These are phyloP conservation scores for Hanseniaspora singularis DNA, from an alignment of 805 yeast genomes.

Conservation along the genomic window DNA sequence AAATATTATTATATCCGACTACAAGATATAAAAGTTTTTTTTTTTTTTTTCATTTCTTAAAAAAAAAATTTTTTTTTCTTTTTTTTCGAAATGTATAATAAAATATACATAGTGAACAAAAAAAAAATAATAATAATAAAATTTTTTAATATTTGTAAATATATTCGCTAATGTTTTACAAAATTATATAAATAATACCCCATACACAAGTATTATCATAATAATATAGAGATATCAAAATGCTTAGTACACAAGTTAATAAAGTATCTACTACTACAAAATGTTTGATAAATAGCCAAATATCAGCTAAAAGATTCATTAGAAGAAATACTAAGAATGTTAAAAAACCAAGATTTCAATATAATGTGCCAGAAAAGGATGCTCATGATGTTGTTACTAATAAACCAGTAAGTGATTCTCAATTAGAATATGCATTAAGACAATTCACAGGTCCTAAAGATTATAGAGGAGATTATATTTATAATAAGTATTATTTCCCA, in stretches of 20 bases:
- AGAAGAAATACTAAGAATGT: not conserved
- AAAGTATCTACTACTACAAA: not conserved
- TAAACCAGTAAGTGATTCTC: constrained; percentile 37
- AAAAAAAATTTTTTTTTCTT: not conserved
- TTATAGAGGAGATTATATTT: constrained; percentile 65
- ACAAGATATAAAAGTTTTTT: no score
- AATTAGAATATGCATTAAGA: constrained; percentile 51
- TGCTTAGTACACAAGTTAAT: not conserved
- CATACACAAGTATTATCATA: no score
- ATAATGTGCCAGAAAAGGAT: not conserved
- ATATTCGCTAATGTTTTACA: no score
- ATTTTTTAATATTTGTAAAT: no score
- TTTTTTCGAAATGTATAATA: no score
- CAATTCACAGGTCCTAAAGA: constrained; percentile 75
- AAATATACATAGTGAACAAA: no score
- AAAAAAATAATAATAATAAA: no score
- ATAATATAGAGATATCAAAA: no score
- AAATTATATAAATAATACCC: no score
- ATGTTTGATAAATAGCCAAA: not conserved
- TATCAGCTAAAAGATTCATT: constrained; percentile 6
- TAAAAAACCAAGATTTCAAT: constrained; percentile 4
- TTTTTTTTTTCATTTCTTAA: not conserved
- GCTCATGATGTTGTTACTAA: constrained; percentile 18
- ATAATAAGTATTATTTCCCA: constrained; percentile 62
- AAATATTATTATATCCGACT: no score